Percentiles rank a stretch among this genome's conserved stretches.
Evolutionary conservation across 306 rosid genomes (phyloP).

Genomic region (Gillenia trifoliata): DNA sequence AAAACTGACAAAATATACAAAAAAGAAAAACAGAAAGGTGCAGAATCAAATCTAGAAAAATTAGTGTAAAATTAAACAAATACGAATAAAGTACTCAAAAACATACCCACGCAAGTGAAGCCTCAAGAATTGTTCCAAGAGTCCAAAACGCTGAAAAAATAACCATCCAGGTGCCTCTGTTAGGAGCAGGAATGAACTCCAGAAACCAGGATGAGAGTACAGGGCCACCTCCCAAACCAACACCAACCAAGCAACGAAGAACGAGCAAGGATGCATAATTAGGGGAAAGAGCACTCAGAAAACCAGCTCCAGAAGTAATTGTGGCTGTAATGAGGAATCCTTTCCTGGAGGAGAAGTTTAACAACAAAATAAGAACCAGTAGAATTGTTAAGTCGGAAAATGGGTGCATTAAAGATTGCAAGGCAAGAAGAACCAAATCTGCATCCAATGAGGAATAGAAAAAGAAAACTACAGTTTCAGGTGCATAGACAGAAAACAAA

Average conservation of each 20-base stretch:
- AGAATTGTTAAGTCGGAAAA: conserved; percentile 8
- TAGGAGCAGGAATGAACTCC: conserved; percentile 91
- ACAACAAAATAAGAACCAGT: conserved; percentile 16
- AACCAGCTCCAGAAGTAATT: conserved; percentile 69
- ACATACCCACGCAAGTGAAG: conserved; percentile 93
- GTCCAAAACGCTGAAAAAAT: conserved; percentile 92
- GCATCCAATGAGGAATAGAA: not conserved
- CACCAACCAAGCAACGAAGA: conserved; percentile 78
- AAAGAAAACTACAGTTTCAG: not conserved
- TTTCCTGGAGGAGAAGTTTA: conserved; percentile 50
- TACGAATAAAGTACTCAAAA: conserved; percentile 19
- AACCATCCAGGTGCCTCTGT: conserved; percentile 98
- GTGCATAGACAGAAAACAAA: not conserved
- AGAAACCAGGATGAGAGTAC: conserved; percentile 89
- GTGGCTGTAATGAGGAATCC: conserved; percentile 86
- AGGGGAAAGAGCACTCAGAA: conserved; percentile 84
- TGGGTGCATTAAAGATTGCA: conserved; percentile 5
- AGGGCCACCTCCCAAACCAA: conserved; percentile 98
- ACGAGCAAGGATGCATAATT: conserved; percentile 45
- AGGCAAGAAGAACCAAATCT: not conserved
- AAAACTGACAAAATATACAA: not conserved
- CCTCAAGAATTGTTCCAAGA: conserved; percentile 84
- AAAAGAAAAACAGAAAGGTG: not conserved
- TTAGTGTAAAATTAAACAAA: not conserved
- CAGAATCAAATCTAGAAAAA: conserved; percentile 10